phyloP scores from a whole-genome alignment of 129 eudicot species.

The Saposhnikovia divaricata region DNA sequence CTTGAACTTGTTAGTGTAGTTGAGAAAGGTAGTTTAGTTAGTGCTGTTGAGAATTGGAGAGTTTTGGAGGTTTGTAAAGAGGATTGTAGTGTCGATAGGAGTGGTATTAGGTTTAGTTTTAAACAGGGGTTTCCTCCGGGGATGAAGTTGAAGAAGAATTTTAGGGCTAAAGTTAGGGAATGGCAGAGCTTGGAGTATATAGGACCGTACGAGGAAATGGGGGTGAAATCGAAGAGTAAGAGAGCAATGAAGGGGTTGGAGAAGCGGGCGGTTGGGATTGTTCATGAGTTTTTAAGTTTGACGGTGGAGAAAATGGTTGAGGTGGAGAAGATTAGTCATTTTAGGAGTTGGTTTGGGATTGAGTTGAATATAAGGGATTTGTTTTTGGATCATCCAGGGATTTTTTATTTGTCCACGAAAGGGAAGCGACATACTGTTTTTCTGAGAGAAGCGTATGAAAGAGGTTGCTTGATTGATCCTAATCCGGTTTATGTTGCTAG shows the following conservation, averaged over 20 bases:
- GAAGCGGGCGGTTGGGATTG: constrained; percentile 85
- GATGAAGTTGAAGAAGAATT: constrained; percentile 62
- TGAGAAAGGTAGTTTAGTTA: constrained; percentile 22
- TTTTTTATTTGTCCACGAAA: constrained; percentile 83
- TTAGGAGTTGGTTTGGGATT: constrained; percentile 86
- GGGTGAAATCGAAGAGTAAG: constrained; percentile 36
- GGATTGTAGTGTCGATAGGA: constrained; percentile 52
- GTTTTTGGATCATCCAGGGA: constrained; percentile 95
- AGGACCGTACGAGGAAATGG: constrained; percentile 76
- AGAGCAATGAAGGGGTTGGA: constrained; percentile 47
- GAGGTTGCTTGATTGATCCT: constrained; percentile 70
- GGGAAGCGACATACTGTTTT: constrained; percentile 85
- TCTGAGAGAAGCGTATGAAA: constrained; percentile 80
- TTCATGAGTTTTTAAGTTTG: constrained; percentile 90
- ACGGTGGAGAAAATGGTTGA: constrained; percentile 95
- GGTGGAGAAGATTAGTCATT: constrained; percentile 94
- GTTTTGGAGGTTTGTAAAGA: constrained; percentile 75
- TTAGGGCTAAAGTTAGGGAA: constrained; percentile 66
- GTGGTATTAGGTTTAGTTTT: constrained; percentile 54
- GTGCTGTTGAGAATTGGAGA: constrained; percentile 83
- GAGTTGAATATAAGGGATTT: constrained; percentile 81
- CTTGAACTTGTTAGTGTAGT: constrained; percentile 38
- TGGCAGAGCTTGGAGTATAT: constrained; percentile 70
- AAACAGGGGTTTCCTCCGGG: constrained; percentile 80
- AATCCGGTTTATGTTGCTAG: constrained; percentile 65